Conservation (phyloP, 2,329 filamentous ascomycete genomes). For the Fusarium brachygibbosum region DNA sequence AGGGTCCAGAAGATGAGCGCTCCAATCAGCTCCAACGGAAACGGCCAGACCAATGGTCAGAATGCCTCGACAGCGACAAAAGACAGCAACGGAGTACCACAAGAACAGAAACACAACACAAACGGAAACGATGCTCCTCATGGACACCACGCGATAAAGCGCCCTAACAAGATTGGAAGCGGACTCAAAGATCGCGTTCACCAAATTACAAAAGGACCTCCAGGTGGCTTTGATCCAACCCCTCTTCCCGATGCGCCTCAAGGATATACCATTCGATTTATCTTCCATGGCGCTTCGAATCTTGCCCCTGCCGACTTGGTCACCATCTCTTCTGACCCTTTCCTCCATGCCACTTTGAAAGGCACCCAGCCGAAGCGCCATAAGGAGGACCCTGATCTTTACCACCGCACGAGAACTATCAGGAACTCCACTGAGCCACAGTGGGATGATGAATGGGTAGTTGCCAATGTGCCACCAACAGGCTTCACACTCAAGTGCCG, state of each 20-base stretch:
- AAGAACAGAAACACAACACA: slow-evolving; percentile 15
- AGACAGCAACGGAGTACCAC: slow-evolving; percentile 13
- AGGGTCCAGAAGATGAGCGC: slow-evolving; percentile 34
- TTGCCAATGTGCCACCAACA: slow-evolving; percentile 84
- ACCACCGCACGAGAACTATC: slow-evolving; percentile 81
- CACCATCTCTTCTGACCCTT: slow-evolving; percentile 86
- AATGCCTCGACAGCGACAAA: slow-evolving; percentile 14
- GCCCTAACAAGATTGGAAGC: slow-evolving; percentile 26
- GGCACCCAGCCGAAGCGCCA: slow-evolving; percentile 79
- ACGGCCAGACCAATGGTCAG: slow-evolving; percentile 30
- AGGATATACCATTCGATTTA: slow-evolving; percentile 88
- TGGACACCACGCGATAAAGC: slow-evolving; percentile 28
- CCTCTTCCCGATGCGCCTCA: slow-evolving; percentile 80
- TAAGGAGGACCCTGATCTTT: slow-evolving; percentile 85
- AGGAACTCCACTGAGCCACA: slow-evolving; percentile 78
- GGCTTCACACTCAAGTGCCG: slow-evolving; percentile 89
- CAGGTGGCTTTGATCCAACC: slow-evolving; percentile 84
- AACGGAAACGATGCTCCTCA: slow-evolving; percentile 20
- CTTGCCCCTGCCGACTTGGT: slow-evolving; percentile 86
- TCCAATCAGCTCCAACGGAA: slow-evolving; percentile 28
- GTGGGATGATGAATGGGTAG: slow-evolving; percentile 89
- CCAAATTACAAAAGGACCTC: slow-evolving; percentile 60
- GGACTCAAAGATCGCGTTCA: slow-evolving; percentile 48
- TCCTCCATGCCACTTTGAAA: slow-evolving; percentile 80
- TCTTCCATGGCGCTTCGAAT: slow-evolving; percentile 83